These are phyloP conservation scores for Gentiana macrophylla DNA, from an alignment of 257 asterid species.

Conservation along the genomic window DNA sequence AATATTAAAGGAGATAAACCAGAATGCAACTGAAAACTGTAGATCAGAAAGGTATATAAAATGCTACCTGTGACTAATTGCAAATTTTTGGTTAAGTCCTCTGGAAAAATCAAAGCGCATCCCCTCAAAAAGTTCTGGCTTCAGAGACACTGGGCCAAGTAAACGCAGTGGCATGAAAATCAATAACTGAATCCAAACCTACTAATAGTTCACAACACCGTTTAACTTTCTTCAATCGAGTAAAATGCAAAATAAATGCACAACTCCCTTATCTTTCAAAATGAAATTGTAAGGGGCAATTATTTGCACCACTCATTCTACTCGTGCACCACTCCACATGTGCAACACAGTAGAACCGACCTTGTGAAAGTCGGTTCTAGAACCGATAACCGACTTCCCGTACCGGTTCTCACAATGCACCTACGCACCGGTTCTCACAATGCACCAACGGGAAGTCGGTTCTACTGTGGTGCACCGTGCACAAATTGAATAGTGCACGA, in stretches of 20 bases:
- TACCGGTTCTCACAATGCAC: too few species aligned
- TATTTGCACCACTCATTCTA: too few species aligned
- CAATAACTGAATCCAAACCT: background rate
- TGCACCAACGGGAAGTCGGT: too few species aligned
- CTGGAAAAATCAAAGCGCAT: conserved; percentile 63
- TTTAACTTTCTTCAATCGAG: background rate
- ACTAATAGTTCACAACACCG: conserved; percentile 1
- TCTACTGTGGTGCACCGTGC: too few species aligned
- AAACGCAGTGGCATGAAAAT: too few species aligned
- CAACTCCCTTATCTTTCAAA: background rate
- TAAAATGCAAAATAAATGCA: background rate
- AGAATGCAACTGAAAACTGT: background rate
- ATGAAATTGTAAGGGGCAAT: too few species aligned
- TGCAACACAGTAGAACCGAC: too few species aligned
- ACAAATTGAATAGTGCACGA: too few species aligned
- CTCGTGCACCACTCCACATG: too few species aligned
- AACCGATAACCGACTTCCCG: too few species aligned
- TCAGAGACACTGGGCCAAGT: conserved; percentile 72
- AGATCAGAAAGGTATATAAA: conserved; percentile 6
- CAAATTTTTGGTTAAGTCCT: conserved; percentile 81
- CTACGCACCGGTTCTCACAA: too few species aligned
- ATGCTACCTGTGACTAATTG: conserved; percentile 87
- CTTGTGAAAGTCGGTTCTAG: too few species aligned
- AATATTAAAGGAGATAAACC: background rate
- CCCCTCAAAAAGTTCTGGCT: conserved; percentile 54